Evolutionary conservation across 2,329 filamentous ascomycete species (phyloP).

Genomic region (Fusarium scirpi): DNA sequence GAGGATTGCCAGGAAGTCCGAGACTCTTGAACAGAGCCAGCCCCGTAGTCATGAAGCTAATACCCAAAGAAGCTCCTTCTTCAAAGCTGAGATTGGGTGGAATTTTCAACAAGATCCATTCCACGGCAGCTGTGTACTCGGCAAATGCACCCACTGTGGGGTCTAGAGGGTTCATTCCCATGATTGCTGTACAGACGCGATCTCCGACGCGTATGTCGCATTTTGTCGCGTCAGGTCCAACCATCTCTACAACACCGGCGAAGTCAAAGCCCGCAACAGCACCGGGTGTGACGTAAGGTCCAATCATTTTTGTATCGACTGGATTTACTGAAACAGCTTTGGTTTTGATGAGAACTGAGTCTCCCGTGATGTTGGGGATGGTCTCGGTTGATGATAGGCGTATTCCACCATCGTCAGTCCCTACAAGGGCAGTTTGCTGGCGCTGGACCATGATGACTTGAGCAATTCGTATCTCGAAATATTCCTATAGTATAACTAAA

Average conservation of each 20-base stretch:
- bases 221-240: neutral
- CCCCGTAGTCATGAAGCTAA: conserved; percentile 57
- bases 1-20: conserved; percentile 11
- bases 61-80: conserved; percentile 59
- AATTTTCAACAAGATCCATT: conserved; percentile 55
- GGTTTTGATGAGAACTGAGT: neutral
- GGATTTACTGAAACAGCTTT: neutral
- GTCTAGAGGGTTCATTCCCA: neutral
- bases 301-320: neutral
- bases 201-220: conserved; percentile 2
- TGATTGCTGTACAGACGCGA: neutral
- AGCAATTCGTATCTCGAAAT: neutral
- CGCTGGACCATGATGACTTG: neutral
- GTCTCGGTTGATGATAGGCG: neutral
- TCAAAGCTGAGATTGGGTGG: conserved; percentile 55
- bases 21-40: conserved; percentile 62
- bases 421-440: neutral
- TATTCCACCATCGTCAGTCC: neutral
- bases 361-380: accelerated
- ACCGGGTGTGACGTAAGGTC: neutral
- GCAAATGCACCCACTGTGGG: conserved; percentile 54
- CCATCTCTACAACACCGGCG: neutral
- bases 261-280: conserved; percentile 1
- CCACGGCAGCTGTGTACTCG: conserved; percentile 54
- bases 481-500: neutral